Conservation (phyloP, 2,329 filamentous ascomycete genomes). For the Periconia sp. region DNA sequence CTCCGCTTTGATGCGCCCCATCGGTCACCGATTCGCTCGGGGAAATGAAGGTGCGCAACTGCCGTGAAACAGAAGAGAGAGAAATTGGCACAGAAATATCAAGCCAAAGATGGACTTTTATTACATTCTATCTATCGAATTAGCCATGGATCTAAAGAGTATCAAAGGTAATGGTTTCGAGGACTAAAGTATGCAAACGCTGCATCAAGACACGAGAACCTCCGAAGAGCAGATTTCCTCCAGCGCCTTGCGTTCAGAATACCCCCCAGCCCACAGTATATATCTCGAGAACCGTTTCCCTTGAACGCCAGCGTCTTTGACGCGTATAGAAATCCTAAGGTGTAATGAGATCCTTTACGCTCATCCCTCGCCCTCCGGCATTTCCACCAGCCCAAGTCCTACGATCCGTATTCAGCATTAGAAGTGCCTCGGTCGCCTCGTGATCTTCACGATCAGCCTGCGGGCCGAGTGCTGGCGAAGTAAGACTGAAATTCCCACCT, state of each 20-base stretch:
- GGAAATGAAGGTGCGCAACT: too few species aligned
- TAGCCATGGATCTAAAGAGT: too few species aligned
- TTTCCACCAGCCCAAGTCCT: constrained; percentile 53
- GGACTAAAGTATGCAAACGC: too few species aligned
- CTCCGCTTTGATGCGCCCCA: too few species aligned
- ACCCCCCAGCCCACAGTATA: constrained; percentile 4
- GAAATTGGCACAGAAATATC: too few species aligned
- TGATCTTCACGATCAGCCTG: constrained; percentile 58
- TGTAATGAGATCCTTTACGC: constrained; percentile 54
- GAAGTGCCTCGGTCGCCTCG: constrained; percentile 81
- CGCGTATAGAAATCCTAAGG: too few species aligned
- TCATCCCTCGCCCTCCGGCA: constrained; percentile 47
- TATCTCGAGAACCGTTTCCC: neutral
- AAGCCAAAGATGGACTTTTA: too few species aligned
- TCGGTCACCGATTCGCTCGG: too few species aligned
- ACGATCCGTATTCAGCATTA: constrained; percentile 87
- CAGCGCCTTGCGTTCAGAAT: constrained; percentile 10
- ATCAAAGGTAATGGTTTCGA: too few species aligned
- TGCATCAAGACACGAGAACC: neutral
- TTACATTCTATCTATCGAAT: too few species aligned
- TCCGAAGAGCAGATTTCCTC: constrained; percentile 11
- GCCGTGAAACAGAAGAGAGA: too few species aligned
- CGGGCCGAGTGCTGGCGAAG: constrained; percentile 44
- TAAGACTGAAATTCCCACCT: constrained; percentile 37
- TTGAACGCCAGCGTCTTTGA: neutral